Evolutionary conservation across 116 monocot genomes (phyloP), one percentile per base, ranked within the genome.

Genomic region (Phalaenopsis hybrid): DNA sequence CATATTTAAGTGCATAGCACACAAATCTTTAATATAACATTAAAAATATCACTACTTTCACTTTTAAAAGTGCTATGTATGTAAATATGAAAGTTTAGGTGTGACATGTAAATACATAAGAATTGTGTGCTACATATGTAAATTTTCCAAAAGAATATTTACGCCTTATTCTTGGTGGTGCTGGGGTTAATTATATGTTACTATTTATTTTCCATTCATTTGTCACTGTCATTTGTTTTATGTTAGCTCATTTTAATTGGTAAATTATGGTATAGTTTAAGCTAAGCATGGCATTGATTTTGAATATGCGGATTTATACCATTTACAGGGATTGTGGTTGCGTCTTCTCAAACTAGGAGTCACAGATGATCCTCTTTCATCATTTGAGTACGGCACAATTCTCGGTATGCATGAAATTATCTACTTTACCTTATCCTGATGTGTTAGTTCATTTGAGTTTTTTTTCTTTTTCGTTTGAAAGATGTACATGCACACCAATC

Each of bases 311-410:
- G 70, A 61, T 37, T 70, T 44, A 18, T 41, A 37, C 43, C 76
- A 20, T 70, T 77, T 33, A 79, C 55, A 98, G 97, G 94, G 97
- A 77, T 86, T 98, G 51, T 98, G 97, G 97, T 84, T 93, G 83
- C 92, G 94, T 46, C 93, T 98, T 84, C 87, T 98, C 76, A 94
- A 91, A 83, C 94, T 98, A 85, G 93, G 97, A 44, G 93, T 93
- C 80, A 94, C 97, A 79, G 97, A 98, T 59, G 97, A 98, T 89
- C 97, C 97, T 76, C 94, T 98, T 79, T 94, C 97, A 85, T 98
- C 97, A 74, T 98, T 98, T 90, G 97, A 98, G 87, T 94, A 98
- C 85, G 97, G 97, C 86, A 98, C 97, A 59, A 98, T 98, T 73
- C 90, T 98, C 80, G 97, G 97, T 98, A 89, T 79, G 78, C 55